Conservation (phyloP, 2,329 filamentous ascomycete species). For the Fusarium staphyleae region DNA sequence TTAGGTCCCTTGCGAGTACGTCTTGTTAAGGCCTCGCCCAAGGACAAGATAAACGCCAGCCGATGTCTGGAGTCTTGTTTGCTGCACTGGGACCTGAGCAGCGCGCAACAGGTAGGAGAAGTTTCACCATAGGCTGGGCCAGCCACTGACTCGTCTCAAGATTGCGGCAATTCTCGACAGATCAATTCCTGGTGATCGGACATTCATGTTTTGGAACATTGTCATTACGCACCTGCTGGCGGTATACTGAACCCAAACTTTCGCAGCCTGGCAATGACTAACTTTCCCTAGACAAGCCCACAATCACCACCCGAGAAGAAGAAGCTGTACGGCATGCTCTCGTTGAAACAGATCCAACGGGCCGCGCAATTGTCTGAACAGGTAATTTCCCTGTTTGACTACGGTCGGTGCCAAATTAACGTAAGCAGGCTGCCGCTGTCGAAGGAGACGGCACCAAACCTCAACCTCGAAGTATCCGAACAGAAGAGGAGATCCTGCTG, state of each 20-base stretch:
- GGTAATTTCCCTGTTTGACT: constrained; percentile 42
- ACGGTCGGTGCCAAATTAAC: not conserved
- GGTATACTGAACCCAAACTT: constrained; percentile 46
- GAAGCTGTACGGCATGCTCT: constrained; percentile 59
- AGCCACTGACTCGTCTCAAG: constrained; percentile 43
- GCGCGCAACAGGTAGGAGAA: constrained; percentile 60
- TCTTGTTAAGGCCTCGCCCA: constrained; percentile 61
- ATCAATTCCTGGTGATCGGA: constrained; percentile 56
- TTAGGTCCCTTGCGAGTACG: constrained; percentile 59
- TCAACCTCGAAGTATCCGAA: constrained; percentile 47
- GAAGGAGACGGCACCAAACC: constrained; percentile 31
- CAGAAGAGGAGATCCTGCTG: constrained; percentile 59
- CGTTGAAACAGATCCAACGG: constrained; percentile 59
- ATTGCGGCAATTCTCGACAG: constrained; percentile 63
- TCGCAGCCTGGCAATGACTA: constrained; percentile 1
- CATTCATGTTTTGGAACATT: constrained; percentile 63
- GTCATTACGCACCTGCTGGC: constrained; percentile 60
- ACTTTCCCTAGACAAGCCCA: constrained; percentile 50
- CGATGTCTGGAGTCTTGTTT: constrained; percentile 61
- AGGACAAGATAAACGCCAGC: constrained; percentile 51
- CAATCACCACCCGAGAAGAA: constrained; percentile 58
- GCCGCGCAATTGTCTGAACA: constrained; percentile 56
- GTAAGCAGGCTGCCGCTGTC: constrained; percentile 28
- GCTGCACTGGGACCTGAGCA: constrained; percentile 61
- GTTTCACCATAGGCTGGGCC: too few species aligned